These are phyloP conservation scores for Capsicum baccatum DNA, from an alignment of 257 asterid genomes.

Conservation along the genomic window DNA sequence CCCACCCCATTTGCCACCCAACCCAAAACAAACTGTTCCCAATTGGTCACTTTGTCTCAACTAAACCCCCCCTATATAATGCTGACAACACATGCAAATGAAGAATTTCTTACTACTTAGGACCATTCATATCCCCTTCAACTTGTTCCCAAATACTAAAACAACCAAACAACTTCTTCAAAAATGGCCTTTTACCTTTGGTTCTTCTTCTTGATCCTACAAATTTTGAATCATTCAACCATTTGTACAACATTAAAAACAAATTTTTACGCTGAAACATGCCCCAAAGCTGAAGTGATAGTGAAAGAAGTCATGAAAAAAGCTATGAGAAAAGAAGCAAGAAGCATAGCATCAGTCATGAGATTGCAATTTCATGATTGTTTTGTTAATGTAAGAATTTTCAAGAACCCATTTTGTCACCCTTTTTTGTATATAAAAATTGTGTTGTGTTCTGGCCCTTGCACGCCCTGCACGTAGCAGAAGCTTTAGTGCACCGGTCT, in stretches of 20 bases:
- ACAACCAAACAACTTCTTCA: not conserved
- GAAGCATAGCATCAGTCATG: conserved; percentile 89
- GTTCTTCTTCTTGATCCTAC: conserved; percentile 40
- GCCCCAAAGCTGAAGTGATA: conserved; percentile 72
- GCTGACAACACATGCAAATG: conserved; percentile 26
- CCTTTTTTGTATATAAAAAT: not conserved
- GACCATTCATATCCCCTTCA: not conserved
- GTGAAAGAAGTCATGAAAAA: conserved; percentile 57
- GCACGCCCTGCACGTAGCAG: no score
- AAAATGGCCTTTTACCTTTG: conserved; percentile 42
- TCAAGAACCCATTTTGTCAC: not conserved
- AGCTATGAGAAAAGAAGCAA: conserved; percentile 69
- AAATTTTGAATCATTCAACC: conserved; percentile 34
- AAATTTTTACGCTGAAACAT: conserved; percentile 59
- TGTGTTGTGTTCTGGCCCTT: no score
- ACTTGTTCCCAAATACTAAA: not conserved
- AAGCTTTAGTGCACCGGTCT: no score
- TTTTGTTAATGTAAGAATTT: conserved; percentile 69
- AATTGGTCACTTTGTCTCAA: conserved; percentile 34
- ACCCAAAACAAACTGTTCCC: conserved; percentile 33
- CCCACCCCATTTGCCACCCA: not conserved
- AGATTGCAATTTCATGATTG: conserved; percentile 96
- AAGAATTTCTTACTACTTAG: not conserved
- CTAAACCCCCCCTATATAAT: conserved; percentile 8
- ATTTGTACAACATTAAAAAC: conserved; percentile 51